phyloP scores from a whole-genome alignment of 208 protist genomes.

The Leishmania turanica region DNA sequence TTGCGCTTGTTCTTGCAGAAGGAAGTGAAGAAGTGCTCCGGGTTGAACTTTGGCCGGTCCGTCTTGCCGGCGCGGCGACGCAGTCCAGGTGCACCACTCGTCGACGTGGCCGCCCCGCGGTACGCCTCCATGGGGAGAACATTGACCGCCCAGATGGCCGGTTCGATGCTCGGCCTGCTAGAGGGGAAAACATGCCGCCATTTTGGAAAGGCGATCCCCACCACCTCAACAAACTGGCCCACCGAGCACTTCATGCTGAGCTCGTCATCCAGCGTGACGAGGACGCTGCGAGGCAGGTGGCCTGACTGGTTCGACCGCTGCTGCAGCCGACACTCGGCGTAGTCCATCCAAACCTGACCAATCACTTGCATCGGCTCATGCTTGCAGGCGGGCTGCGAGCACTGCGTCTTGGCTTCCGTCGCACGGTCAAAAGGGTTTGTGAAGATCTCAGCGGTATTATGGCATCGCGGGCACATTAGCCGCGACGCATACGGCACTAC shows the following conservation, averaged over 20 bases:
- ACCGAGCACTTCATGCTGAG: constrained; percentile 79
- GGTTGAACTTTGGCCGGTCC: constrained; percentile 63
- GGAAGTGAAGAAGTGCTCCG: constrained; percentile 75
- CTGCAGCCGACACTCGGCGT: constrained; percentile 89
- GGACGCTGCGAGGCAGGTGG: constrained; percentile 72
- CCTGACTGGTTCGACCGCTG: constrained; percentile 78
- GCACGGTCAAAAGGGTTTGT: constrained; percentile 74
- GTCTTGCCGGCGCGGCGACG: constrained; percentile 27
- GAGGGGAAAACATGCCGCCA: constrained; percentile 72
- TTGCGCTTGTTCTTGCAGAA: constrained; percentile 51
- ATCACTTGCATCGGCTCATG: constrained; percentile 73
- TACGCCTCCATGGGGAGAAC: constrained; percentile 81
- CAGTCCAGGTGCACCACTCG: constrained; percentile 20
- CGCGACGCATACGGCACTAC: constrained; percentile 78
- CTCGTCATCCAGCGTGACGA: constrained; percentile 87
- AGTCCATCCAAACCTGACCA: constrained; percentile 88
- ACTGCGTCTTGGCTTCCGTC: constrained; percentile 42
- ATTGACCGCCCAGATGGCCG: constrained; percentile 79
- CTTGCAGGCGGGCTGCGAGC: constrained; percentile 58
- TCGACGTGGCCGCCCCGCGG: constrained; percentile 46
- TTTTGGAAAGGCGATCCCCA: constrained; percentile 74
- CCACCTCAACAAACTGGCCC: constrained; percentile 85
- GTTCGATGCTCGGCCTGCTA: constrained; percentile 73
- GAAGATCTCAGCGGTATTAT: constrained; percentile 40
- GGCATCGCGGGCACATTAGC: constrained; percentile 75